A percentile compares a stretch with the other conserved stretches of the same genome.
Conservation (phyloP, 2,329 filamentous ascomycete species). For the Cladosporium sp. region DNA sequence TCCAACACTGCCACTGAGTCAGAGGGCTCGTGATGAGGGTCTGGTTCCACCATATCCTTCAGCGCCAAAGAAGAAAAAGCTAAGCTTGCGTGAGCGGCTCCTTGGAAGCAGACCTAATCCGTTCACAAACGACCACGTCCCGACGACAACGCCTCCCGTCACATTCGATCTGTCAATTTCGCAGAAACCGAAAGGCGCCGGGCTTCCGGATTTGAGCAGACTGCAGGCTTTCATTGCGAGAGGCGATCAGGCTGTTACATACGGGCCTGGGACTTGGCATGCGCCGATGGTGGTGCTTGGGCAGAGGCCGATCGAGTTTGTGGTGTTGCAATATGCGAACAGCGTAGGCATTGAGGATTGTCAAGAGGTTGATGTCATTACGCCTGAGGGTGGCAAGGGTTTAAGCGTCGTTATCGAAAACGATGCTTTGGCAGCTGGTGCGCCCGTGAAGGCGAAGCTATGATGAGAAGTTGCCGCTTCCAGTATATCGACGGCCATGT, state of each 20-base stretch:
- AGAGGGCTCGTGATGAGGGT: conserved; percentile 5
- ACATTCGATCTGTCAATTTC: conserved; percentile 21
- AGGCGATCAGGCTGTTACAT: conserved; percentile 82
- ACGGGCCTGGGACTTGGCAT: conserved; percentile 91
- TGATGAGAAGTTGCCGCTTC: conserved; percentile 14
- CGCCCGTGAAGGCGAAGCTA: conserved; percentile 26
- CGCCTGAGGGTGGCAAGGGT: conserved; percentile 28
- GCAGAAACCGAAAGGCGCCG: conserved; percentile 45
- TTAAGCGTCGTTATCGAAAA: conserved; percentile 33
- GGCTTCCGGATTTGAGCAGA: conserved; percentile 69
- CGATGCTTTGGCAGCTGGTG: conserved; percentile 17
- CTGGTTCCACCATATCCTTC: conserved; percentile 45
- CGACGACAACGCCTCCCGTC: conserved; percentile 31
- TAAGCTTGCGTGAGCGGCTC: conserved; percentile 41
- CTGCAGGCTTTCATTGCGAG: conserved; percentile 77
- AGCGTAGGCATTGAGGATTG: conserved; percentile 82
- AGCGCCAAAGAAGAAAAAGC: conserved; percentile 32
- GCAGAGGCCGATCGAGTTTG: conserved; percentile 70
- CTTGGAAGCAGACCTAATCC: conserved; percentile 43
- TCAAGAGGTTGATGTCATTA: conserved; percentile 65
- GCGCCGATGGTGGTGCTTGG: conserved; percentile 93
- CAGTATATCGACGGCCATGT: not conserved
- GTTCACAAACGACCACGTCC: conserved; percentile 53
- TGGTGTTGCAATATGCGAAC: conserved; percentile 87
- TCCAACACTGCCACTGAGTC: conserved; percentile 61